phyloP scores from a whole-genome alignment of 2,329 filamentous ascomycete species.

The Pyrenophora graminea region DNA sequence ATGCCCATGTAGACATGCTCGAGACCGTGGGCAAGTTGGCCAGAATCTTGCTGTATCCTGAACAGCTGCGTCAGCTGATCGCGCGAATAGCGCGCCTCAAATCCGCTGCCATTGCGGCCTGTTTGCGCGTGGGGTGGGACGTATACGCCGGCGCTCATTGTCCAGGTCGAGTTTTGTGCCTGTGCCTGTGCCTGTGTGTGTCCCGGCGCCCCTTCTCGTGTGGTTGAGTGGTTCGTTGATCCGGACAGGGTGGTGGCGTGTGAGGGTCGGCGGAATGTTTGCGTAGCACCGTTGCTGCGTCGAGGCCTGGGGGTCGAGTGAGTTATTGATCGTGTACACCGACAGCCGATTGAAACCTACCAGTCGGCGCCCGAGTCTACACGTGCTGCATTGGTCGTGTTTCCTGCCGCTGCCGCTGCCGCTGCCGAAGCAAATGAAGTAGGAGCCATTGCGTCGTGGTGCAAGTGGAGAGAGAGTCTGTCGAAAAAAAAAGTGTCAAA shows the following conservation, averaged over 20 bases:
- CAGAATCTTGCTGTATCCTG: constrained; percentile 60
- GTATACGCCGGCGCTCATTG: constrained; percentile 55
- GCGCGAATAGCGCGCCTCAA: constrained; percentile 71
- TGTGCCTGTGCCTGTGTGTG: constrained; percentile 33
- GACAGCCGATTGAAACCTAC: constrained; percentile 40
- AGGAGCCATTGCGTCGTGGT: constrained; percentile 49
- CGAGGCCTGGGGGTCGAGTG: constrained; percentile 56
- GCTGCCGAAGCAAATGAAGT: constrained; percentile 58
- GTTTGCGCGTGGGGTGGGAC: constrained; percentile 65
- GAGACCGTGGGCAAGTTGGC: constrained; percentile 62
- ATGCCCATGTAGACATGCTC: constrained; percentile 73
- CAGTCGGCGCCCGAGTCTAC: constrained; percentile 52
- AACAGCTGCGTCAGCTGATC: constrained; percentile 79
- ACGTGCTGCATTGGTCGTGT: constrained; percentile 48
- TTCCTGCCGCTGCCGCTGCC: constrained; percentile 55
- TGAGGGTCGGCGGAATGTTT: constrained; percentile 69
- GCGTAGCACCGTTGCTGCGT: constrained; percentile 67
- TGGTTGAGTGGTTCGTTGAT: constrained; percentile 41
- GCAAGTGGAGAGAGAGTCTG: constrained; percentile 23
- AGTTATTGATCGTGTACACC: constrained; percentile 7
- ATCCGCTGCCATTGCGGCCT: constrained; percentile 60
- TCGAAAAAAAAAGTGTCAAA: constrained; percentile 15
- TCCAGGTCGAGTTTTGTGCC: constrained; percentile 43
- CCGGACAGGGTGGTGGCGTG: constrained; percentile 59
- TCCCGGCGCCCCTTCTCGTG: constrained; percentile 34